These are phyloP conservation scores for Venturiaceae sp. DNA, from an alignment of 2,329 filamentous ascomycete species.

Conservation along the genomic window DNA sequence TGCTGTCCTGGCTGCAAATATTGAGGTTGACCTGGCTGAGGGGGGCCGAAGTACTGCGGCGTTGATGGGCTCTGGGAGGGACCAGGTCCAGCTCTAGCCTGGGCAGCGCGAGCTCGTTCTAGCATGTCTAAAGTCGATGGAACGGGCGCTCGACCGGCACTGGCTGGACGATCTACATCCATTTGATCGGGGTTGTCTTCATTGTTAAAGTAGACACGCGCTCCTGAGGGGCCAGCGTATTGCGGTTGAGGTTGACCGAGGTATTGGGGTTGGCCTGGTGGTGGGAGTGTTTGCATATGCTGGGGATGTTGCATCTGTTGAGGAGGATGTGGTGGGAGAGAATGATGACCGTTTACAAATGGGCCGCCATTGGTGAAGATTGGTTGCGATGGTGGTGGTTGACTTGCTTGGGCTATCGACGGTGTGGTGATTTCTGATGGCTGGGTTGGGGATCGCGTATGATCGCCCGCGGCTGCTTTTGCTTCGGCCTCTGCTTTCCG, in stretches of 20 bases:
- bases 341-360: neutral
- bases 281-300: neutral
- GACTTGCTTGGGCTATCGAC: neutral
- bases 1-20: neutral
- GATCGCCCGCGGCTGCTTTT: neutral
- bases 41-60: neutral
- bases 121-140: constrained; percentile 3
- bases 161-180: constrained; percentile 2
- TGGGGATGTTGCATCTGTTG: neutral
- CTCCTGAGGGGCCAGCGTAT: neutral
- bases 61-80: neutral
- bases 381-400: neutral
- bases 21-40: neutral
- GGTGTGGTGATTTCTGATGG: neutral
- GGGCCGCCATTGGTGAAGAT: neutral
- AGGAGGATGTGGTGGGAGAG: neutral
- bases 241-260: neutral
- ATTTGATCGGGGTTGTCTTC: constrained; percentile 1
- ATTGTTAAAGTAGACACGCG: neutral
- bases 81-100: constrained; percentile 1
- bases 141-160: neutral
- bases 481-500: constrained; percentile 6
- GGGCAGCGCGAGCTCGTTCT: constrained; percentile 3
- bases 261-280: neutral
- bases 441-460: neutral